phyloP scores from a whole-genome alignment of 192 early-diverging fungal genomes.

The Backusella australiensis region DNA sequence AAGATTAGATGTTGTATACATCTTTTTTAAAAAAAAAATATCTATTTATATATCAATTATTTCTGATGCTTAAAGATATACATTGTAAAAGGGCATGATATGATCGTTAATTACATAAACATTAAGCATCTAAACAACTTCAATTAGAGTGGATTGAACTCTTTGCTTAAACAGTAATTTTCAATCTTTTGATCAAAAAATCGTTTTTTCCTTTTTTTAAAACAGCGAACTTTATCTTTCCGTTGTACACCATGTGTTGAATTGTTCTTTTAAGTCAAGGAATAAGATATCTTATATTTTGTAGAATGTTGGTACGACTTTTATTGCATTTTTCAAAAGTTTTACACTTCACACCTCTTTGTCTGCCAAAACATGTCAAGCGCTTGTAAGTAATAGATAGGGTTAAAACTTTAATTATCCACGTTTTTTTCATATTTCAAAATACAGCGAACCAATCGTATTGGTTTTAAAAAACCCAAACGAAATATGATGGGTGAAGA shows the following conservation, averaged over 20 bases:
- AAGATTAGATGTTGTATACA: not conserved
- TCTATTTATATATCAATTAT: too few relatives aligned
- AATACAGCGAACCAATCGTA: constrained; percentile 1
- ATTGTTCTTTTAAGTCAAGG: not conserved
- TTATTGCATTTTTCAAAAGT: not conserved
- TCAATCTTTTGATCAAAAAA: too few relatives aligned
- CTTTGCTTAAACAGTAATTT: too few relatives aligned
- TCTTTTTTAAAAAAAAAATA: not conserved
- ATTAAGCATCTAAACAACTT: too few relatives aligned
- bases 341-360: not conserved
- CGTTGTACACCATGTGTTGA: not conserved
- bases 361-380: not conserved
- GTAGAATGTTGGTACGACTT: not conserved
- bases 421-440: not conserved
- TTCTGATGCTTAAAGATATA: too few relatives aligned
- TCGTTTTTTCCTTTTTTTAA: too few relatives aligned
- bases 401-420: not conserved
- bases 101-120: too few relatives aligned
- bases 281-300: not conserved
- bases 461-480: not conserved
- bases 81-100: too few relatives aligned
- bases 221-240: too few relatives aligned
- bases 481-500: not conserved
- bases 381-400: not conserved
- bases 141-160: too few relatives aligned